phyloP scores from a whole-genome alignment of 371 early-diverging fungal species.

The Mortierella sp. region DNA sequence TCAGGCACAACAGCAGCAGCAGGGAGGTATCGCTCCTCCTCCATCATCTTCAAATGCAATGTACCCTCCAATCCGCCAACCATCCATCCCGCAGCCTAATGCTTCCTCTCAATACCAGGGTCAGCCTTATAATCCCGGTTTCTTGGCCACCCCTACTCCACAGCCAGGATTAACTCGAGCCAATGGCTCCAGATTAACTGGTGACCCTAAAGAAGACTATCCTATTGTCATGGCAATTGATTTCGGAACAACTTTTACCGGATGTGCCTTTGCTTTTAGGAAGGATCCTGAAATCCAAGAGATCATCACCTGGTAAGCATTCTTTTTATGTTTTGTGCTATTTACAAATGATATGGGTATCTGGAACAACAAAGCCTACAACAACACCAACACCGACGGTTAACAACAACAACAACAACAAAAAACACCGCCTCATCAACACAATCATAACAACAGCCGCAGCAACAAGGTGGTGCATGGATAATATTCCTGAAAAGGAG shows the following conservation, averaged over 20 bases:
- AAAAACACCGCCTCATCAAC: no score
- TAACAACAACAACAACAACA: neutral
- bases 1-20: conserved; percentile 23
- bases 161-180: conserved; percentile 11
- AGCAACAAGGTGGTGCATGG: neutral
- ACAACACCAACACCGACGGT: neutral
- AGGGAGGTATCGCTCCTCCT: conserved; percentile 33
- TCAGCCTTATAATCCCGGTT: conserved; percentile 24
- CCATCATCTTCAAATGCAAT: conserved; percentile 34
- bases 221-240: conserved; percentile 57
- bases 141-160: conserved; percentile 18
- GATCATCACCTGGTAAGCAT: conserved; percentile 53
- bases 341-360: neutral
- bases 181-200: conserved; percentile 42
- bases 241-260: conserved; percentile 55
- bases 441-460: no score
- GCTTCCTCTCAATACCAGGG: conserved; percentile 17
- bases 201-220: conserved; percentile 56
- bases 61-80: conserved; percentile 32
- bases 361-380: neutral
- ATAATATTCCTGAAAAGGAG: neutral
- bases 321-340: neutral
- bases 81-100: conserved; percentile 18
- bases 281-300: conserved; percentile 56
- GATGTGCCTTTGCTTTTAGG: conserved; percentile 55